Base-by-base conservation (phyloP, 805 yeast species). In the Myxozyma geophila region DNA sequence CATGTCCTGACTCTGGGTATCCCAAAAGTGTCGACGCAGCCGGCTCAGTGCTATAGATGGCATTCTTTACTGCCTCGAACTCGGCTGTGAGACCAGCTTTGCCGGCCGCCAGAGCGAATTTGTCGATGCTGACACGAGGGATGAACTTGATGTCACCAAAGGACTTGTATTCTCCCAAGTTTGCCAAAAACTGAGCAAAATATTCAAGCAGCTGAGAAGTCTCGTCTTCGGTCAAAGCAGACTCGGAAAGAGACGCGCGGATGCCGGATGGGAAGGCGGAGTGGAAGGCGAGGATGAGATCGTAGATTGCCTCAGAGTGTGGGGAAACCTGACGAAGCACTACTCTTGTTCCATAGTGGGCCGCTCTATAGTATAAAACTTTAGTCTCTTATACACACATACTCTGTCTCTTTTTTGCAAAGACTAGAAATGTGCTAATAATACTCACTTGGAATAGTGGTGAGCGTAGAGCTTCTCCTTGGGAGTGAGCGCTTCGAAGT, bases 131-230 rank as follows among this genome's bases (percentile, higher is more conserved):
- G 46, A 90, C 71, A 56, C 84, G 78, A 47, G 97, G 97, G 67
- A 91, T 81, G 72, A 91, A 91, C 76, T 91, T 91, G 70, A 85
- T 84, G 77, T 91, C 97, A 69, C 97, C 97, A 74, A 91, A 91
- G 0, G 95, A 87, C 77, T 91, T 78, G 89, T 93, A 47, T 91
- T 87, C 37, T 87, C 88, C 74, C 84, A 90, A 76, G 74, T 87
- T 87, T 51, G 84, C 78, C 67, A 87, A 77, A 68, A 87, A 83
- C 73, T 85, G 89, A 13, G 87, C 81, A 19, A 88, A 82, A 69
- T 87, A 87, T 72, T 86, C 88, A 35, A 75, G 55, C 74, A 88
- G 89, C 19, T 74, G 73, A 48, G 76, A 73, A 17, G 79, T 78
- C 8, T 74, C 75, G 0, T 77, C 78, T 13, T 76, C 77, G 9